phyloP scores from a whole-genome alignment of 805 yeast genomes.

The Komagataella phaffii region DNA sequence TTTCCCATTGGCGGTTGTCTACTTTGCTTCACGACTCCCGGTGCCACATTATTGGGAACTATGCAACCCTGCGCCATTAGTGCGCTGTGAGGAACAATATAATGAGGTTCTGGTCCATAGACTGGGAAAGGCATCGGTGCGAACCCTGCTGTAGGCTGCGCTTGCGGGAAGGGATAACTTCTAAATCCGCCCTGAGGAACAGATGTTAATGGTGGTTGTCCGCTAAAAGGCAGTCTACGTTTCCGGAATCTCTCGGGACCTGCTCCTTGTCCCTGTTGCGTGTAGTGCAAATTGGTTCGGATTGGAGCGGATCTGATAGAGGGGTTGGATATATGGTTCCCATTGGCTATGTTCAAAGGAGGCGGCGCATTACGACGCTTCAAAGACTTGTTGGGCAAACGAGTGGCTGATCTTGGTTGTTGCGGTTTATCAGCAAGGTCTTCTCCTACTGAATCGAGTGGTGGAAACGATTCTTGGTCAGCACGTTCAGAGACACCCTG shows the following conservation, averaged over 20 bases:
- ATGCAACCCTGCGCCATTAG: background rate
- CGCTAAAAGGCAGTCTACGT: background rate
- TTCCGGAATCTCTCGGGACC: background rate
- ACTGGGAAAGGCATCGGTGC: background rate
- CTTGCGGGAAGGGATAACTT: background rate
- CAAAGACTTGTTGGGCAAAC: background rate
- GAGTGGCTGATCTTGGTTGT: background rate
- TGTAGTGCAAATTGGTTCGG: background rate
- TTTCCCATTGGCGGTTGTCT: background rate
- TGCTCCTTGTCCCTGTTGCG: background rate
- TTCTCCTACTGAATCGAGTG: background rate
- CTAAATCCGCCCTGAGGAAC: background rate
- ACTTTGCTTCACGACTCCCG: background rate
- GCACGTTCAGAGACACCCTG: background rate
- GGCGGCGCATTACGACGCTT: constrained; percentile 3
- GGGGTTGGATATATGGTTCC: background rate
- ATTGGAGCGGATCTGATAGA: constrained; percentile 2
- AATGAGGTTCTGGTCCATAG: background rate
- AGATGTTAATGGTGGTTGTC: background rate
- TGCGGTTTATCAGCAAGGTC: background rate
- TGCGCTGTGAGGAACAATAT: background rate
- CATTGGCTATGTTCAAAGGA: constrained; percentile 1
- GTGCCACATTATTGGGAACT: background rate
- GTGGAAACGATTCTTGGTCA: background rate
- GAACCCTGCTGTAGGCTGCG: background rate